A percentile compares a stretch with the other conserved stretches of the same genome.
Evolutionary conservation across 2,329 filamentous ascomycete genomes (phyloP).

Genomic region (Biscogniauxia sp.): DNA sequence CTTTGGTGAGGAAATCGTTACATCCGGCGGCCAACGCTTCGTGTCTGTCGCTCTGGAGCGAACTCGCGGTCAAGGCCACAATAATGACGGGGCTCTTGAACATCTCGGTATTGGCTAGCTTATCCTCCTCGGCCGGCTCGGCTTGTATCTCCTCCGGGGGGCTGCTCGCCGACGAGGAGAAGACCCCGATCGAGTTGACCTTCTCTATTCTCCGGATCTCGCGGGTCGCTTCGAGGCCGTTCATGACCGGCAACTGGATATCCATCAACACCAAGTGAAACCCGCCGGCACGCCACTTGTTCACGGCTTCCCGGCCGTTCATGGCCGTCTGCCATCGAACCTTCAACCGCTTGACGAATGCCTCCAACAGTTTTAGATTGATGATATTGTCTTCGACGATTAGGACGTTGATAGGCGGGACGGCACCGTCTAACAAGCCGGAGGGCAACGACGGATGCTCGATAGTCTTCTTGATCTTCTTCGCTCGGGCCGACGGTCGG

Average conservation of each 20-base stretch:
- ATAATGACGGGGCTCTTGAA: constrained; percentile 99
- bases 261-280: constrained; percentile 98
- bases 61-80: constrained; percentile 91
- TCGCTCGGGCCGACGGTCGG: constrained; percentile 43
- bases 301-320: constrained; percentile 89
- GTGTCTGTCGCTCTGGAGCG: constrained; percentile 90
- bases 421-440: constrained; percentile 72
- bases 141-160: constrained; percentile 46
- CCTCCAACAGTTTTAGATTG: constrained; percentile 88
- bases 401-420: constrained; percentile 94
- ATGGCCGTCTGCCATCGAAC: constrained; percentile 97
- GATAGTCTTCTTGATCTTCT: constrained; percentile 52
- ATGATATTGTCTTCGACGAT: constrained; percentile 99
- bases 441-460: constrained; percentile 50
- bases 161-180: constrained; percentile 65
- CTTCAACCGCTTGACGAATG: constrained; percentile 92
- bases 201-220: constrained; percentile 89
- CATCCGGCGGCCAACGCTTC: constrained; percentile 93
- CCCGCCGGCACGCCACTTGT: constrained; percentile 87
- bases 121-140: constrained; percentile 63
- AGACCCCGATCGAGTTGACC: constrained; percentile 89
- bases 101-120: constrained; percentile 62
- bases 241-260: constrained; percentile 96
- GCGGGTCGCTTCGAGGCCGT: constrained; percentile 87
- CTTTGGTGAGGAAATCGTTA: constrained; percentile 98